These are phyloP conservation scores for Podospora sp. DNA, from an alignment of 495 filamentous ascomycete genomes.

Conservation along the genomic window DNA sequence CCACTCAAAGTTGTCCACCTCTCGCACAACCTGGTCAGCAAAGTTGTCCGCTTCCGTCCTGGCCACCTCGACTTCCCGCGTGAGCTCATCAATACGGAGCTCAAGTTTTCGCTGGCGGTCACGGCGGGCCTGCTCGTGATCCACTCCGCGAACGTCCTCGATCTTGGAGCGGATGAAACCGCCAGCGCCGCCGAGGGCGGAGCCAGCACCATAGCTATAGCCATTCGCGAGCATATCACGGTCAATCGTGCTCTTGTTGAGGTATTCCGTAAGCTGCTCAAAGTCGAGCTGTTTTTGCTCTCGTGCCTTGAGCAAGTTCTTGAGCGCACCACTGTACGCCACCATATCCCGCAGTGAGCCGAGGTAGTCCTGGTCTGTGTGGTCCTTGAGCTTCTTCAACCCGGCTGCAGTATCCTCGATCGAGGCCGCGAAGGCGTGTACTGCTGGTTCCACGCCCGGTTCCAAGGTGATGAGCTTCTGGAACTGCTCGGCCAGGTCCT, in stretches of 20 bases:
- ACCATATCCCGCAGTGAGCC: slow-evolving; percentile 91
- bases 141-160: slow-evolving; percentile 94
- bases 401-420: slow-evolving; percentile 81
- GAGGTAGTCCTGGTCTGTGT: slow-evolving; percentile 95
- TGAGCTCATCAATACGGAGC: slow-evolving; percentile 86
- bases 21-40: slow-evolving; percentile 90
- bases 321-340: slow-evolving; percentile 81
- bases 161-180: slow-evolving; percentile 95
- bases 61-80: slow-evolving; percentile 82
- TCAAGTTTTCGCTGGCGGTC: slow-evolving; percentile 89
- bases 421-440: slow-evolving; percentile 81
- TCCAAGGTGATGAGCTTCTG: slow-evolving; percentile 90
- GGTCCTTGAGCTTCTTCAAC: slow-evolving; percentile 75
- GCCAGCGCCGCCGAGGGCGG: slow-evolving; percentile 63
- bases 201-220: slow-evolving; percentile 60
- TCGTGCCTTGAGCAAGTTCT: slow-evolving; percentile 84
- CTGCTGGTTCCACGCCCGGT: slow-evolving; percentile 76
- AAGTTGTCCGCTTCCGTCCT: slow-evolving; percentile 82
- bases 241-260: slow-evolving; percentile 85
- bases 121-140: slow-evolving; percentile 87
- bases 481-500: slow-evolving; percentile 89
- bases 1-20: slow-evolving; percentile 91
- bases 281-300: slow-evolving; percentile 99
- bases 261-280: slow-evolving; percentile 93
- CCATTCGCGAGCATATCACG: slow-evolving; percentile 79